Percentiles rank a stretch among this genome's conserved stretches.
phyloP scores from a whole-genome alignment of 768 basidiomycete genomes.

The Termitomyces sp. region DNA sequence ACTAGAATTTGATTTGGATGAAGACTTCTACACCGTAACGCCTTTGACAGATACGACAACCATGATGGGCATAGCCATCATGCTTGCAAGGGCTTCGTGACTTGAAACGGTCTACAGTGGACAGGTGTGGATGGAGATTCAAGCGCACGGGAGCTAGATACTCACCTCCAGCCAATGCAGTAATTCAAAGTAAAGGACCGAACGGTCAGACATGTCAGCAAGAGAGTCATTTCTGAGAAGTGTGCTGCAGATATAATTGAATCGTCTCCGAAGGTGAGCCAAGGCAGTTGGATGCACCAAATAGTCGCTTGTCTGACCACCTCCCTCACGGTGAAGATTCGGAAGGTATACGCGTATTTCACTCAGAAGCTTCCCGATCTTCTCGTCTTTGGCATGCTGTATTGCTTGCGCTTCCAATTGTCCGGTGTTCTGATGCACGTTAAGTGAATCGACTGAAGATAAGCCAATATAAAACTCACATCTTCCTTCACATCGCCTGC shows the following conservation, averaged over 20 bases:
- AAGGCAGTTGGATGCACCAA: constrained; percentile 89
- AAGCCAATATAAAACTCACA: constrained; percentile 43
- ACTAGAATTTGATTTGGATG: constrained; percentile 37
- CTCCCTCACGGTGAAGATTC: constrained; percentile 68
- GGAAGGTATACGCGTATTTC: constrained; percentile 84
- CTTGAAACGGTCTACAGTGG: constrained; percentile 78
- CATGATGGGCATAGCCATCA: constrained; percentile 98
- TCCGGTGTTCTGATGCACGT: constrained; percentile 61
- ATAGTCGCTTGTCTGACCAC: constrained; percentile 83
- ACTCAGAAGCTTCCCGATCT: constrained; percentile 62
- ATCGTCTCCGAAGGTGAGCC: constrained; percentile 86
- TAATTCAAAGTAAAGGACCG: constrained; percentile 81
- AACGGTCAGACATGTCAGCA: constrained; percentile 90
- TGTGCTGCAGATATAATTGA: constrained; percentile 83
- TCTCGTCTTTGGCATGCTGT: constrained; percentile 74
- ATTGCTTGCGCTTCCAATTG: constrained; percentile 71
- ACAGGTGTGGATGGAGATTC: constrained; percentile 2
- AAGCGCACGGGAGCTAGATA: background rate
- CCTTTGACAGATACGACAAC: constrained; percentile 67
- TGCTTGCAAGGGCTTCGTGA: constrained; percentile 89
- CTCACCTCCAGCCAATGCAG: constrained; percentile 89
- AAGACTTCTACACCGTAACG: constrained; percentile 51
- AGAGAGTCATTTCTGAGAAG: constrained; percentile 90
- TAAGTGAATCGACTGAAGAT: constrained; percentile 1
- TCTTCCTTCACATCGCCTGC: constrained; percentile 83